Evolutionary conservation across 2,329 filamentous ascomycete genomes (phyloP), one percentile per base, ranked within the genome.

Genomic region (Ophiocordyceps camponoti-floridani): DNA sequence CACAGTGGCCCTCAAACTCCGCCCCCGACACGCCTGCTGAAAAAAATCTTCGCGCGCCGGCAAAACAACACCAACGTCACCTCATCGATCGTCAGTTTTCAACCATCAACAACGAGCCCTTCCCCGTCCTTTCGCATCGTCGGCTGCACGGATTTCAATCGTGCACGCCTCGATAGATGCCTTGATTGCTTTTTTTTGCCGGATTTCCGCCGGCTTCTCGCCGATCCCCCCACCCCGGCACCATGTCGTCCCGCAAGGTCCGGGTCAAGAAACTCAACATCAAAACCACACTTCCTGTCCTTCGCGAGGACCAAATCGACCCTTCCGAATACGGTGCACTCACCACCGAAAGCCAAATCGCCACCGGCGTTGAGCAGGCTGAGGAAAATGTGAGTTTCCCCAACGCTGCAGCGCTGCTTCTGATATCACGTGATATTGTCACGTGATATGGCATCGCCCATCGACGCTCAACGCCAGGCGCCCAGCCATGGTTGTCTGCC

Each of bases 321-420:
- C 73, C 82, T 58, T 75, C 72, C 57, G 77, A 87, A 64, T 94
- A 95, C 63, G 85, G 94, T 66, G 77, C 84, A 56, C 79, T 89
- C 60, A 83, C 82, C 54, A 82, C 82, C 61, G 74, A 84, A 76
- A 69, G 78, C 72, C 67, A 85, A 81, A 86, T 95, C 60, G 87
- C 91, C 60, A 95, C 88, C 53, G 91, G 91, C 65, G 91, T 98
- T 56, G 91, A 98, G 66, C 88, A 94, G 62, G 84, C 80, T 52
- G 91, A 98, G 67, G 88, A 96, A 77, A 89, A 89, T 69, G 91
- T 95, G 66, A 78, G 87, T 84, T 50, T 51, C 52, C 51, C 52
- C 55, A 54, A 48, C 52, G 47, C 48, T 48, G 45, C 49, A 41
- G 45, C 48, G 53, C 50, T 45, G 51, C 54, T 51, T 52, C 52